These are phyloP conservation scores for Cucurbita pepo DNA, from an alignment of 306 rosid genomes.

Conservation along the genomic window DNA sequence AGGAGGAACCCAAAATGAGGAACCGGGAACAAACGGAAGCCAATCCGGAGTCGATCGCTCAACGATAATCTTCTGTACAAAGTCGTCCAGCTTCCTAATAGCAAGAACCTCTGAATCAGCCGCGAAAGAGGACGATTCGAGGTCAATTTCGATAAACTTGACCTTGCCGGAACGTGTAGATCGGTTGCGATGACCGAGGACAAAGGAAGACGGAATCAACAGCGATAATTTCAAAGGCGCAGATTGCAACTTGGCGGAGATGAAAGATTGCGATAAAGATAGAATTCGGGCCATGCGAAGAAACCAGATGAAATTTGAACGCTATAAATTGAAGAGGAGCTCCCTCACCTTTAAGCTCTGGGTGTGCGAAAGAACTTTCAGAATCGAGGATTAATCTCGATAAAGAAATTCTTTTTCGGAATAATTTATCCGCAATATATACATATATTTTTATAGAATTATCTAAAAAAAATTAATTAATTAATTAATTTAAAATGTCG, in stretches of 20 bases:
- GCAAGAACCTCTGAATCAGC: slow-evolving; percentile 29
- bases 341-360: background rate
- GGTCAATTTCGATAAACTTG: slow-evolving; percentile 36
- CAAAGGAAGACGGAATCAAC: background rate
- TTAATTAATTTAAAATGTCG: background rate
- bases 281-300: slow-evolving; percentile 31
- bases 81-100: slow-evolving; percentile 44
- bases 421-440: background rate
- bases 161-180: slow-evolving; percentile 21
- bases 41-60: slow-evolving; percentile 57
- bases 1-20: slow-evolving; percentile 94
- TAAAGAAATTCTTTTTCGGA: background rate
- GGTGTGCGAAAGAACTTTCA: background rate
- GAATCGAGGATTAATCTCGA: background rate
- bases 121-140: slow-evolving; percentile 5
- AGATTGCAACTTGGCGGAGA: background rate
- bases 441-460: background rate
- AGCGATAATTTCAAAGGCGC: background rate
- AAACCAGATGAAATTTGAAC: background rate
- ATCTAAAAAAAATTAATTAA: background rate
- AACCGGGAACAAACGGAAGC: slow-evolving; percentile 76
- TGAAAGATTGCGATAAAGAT: slow-evolving; percentile 10
- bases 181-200: slow-evolving; percentile 10
- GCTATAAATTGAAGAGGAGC: background rate
- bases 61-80: slow-evolving; percentile 42